Evolutionary conservation across 352 stramenopile species (phyloP), one percentile per base, ranked within the genome.

Genomic region (Globisporangium okanoganense): DNA sequence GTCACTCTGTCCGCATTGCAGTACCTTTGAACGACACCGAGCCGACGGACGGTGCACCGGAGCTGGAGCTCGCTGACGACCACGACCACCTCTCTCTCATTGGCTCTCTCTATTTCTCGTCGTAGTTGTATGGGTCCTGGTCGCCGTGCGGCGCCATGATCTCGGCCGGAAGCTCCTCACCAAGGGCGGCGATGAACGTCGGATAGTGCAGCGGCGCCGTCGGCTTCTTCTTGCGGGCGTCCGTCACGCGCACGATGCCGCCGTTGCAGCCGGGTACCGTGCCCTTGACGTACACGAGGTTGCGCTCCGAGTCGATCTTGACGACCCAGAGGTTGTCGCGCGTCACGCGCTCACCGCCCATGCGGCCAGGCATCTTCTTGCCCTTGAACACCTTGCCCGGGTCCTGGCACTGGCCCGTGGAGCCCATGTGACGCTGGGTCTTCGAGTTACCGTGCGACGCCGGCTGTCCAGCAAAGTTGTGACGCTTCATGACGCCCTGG

Each of bases 311-410:
- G 74, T 98, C 95, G 60, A 98, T 85, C 81, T 96, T 95, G 58
- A 88, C 78, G 52, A 96, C 79, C 83, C 85, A 94, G 3, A 99
- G 76, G 74, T 99, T 99, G 80, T 99, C 96, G 36, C 96, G 89
- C 25, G 97, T 99, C 16, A 98, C 88, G 57, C 85, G 84, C 44
- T 96, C 90, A 47, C 80, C 84, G 58, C 97, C 97, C 92, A 99
- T 99, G 18, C 94, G 90, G 10, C 97, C 98, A 35, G 98, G 87
- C 97, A 99, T 99, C 76, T 99, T 99, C 85, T 99, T 99, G 43
- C 97, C 97, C 79, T 99, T 99, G 68, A 98, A 99, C 9, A 99
- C 97, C 66, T 97, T 94, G 59, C 97, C 97, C 8, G 97, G 97
- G 78, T 99, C 94, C 78, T 99, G 96, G 82, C 97, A 98, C 70